Evolutionary conservation across 176 grass and related monocot genomes (phyloP), one percentile per base, ranked within the genome.

Genomic region (Raddia guianensis): DNA sequence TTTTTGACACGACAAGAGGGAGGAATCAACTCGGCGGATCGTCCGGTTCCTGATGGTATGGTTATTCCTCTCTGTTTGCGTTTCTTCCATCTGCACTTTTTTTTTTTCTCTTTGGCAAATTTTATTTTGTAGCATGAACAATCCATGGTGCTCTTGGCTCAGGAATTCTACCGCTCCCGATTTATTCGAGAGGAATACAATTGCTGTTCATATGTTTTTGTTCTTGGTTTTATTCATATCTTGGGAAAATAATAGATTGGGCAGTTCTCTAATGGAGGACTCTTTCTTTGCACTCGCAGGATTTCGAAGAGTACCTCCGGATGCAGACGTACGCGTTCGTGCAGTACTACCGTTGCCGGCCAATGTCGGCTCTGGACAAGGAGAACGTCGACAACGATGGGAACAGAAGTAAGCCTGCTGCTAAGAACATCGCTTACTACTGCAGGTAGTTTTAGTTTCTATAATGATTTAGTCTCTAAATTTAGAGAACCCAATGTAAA

Each of bases 261-360:
- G 5, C 18, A 19, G 16, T 68, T 68, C 9, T 68, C 8, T 55
- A 55, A n/a, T 55, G 53, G 55, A 9, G 0, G 18, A 57, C 9
- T 57, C 0, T 58, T 58, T 68, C 3, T 58, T 58, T 68, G 6
- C 43, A 3, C 52, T 6, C 20, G 16, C 65, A 84, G 83, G 75
- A 85, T 50, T 84, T 83, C 63, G 11, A 76, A 12, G 76, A 79
- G 35, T 89, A 80, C 13, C 63, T 84, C 21, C 0, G 0, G 7
- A 1, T 54, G 63, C 70, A 75, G 37, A 5, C 16, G 0, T 0
- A 0, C 0, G 8, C 6, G 21, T 89, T 80, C 40, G 40, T 74
- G 71, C 82, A 85, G 56, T 84, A 80, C 63, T 75, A 64, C 47
- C 82, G 55, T 7, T 81, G 76, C 71, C 70, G 59, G 4, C 14